Evolutionary conservation across 306 rosid genomes (phyloP), one percentile per base, ranked within the genome.

Genomic region (Begonia fuchsioides): DNA sequence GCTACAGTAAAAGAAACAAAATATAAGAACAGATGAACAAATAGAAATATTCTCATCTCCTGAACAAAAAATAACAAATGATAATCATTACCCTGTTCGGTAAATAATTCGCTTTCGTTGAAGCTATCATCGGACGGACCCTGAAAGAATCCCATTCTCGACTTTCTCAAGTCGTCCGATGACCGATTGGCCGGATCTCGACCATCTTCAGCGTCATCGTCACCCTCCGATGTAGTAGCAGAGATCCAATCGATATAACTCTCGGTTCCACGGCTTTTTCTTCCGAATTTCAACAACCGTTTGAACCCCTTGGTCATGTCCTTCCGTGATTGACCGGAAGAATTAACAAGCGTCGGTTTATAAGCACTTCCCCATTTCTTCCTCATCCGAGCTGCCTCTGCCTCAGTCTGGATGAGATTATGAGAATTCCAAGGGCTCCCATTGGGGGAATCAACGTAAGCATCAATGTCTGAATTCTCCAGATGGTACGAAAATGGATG

Each of bases 141-240:
- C 64, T 71, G 88, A 35, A 78, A 72, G 72, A 82, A 79, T 55
- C 96, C 96, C 99, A 92, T 92, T 80, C 99, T 80, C 19, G 99
- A 79, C 64, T 92, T 92, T 76, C 94, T 86, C 53, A 76, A 74
- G 72, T 92, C 99, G 62, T 92, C 99, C 18, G 80, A 86, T 47
- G 86, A 86, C 56, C 83, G 70, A 46, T 76, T 82, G 63, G 86
- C 88, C 54, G 56, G 78, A 82, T 92, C 99, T 49, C 88, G 83
- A 41, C 87, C 81, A 55, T 92, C 99, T 71, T 92, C 99, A 11
- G 77, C 66, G 57, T 92, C 96, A 71, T 92, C 99, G 50, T 92
- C 99, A 61, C 99, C 99, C 66, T 92, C 99, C 49, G 99, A 92
- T 56, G 99, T 92, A n/a, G 99, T 86, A 49, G 81, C 99, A 60